These are phyloP conservation scores for Proliferodiscus dingleyae DNA, from an alignment of 2,329 filamentous ascomycete genomes.

Conservation along the genomic window DNA sequence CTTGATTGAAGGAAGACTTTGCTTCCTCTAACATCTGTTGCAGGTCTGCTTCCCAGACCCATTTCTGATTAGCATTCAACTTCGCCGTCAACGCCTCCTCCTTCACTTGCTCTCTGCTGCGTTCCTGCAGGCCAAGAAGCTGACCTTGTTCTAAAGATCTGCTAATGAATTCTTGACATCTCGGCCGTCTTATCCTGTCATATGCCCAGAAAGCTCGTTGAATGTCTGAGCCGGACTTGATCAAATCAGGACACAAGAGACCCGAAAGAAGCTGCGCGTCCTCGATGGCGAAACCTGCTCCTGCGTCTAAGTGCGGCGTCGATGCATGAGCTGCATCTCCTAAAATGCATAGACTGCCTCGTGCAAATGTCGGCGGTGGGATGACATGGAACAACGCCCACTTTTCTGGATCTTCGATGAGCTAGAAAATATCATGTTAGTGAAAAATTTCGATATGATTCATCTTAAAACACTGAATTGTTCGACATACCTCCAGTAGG, in stretches of 20 bases:
- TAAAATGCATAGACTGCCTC: conserved; percentile 42
- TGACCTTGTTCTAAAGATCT: conserved; percentile 32
- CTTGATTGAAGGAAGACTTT: neutral
- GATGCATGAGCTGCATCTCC: conserved; percentile 55
- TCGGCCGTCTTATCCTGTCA: conserved; percentile 34
- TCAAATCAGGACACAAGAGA: conserved; percentile 44
- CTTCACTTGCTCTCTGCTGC: neutral
- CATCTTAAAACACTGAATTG: neutral
- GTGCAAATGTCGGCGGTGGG: conserved; percentile 41
- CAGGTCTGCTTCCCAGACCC: neutral
- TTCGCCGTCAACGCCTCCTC: neutral
- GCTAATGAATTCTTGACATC: conserved; percentile 36
- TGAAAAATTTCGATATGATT: neutral
- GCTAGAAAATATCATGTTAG: conserved; percentile 11
- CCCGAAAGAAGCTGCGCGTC: conserved; percentile 47
- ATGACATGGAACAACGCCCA: conserved; percentile 54
- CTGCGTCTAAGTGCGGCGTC: conserved; percentile 49
- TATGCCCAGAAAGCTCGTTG: conserved; percentile 34
- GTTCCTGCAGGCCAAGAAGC: neutral
- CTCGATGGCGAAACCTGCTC: conserved; percentile 52
- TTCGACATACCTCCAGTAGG: conserved; percentile 15
- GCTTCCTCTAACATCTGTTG: neutral
- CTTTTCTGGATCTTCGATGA: conserved; percentile 46
- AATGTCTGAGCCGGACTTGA: conserved; percentile 21
- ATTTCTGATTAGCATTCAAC: neutral